Percentiles rank a stretch among this genome's conserved stretches.
phyloP scores from a whole-genome alignment of 2,329 filamentous ascomycete species.

The Emmonsia crescens region DNA sequence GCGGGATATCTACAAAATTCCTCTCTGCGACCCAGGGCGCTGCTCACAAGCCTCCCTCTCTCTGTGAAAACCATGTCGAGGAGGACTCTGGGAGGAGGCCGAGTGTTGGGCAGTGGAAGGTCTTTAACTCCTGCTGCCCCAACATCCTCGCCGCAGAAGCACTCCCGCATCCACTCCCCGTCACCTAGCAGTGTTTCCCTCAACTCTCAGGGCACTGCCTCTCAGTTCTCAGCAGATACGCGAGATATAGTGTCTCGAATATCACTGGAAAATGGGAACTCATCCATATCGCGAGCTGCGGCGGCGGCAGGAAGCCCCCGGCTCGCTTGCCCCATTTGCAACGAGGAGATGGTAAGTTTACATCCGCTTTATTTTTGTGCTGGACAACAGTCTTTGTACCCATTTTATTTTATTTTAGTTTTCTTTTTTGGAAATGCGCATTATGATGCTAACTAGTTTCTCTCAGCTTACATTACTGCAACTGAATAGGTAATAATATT shows the following conservation, averaged over 20 bases:
- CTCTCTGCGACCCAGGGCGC: background rate
- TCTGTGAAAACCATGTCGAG: slow-evolving; percentile 53
- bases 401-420: background rate
- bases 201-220: slow-evolving; percentile 63
- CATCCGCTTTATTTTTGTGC: background rate
- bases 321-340: slow-evolving; percentile 94
- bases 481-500: slow-evolving; percentile 56
- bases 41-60: background rate
- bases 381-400: background rate
- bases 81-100: slow-evolving; percentile 82
- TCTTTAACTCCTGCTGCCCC: slow-evolving; percentile 57
- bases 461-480: slow-evolving; percentile 76
- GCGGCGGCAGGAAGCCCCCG: slow-evolving; percentile 45
- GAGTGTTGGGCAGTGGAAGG: slow-evolving; percentile 79
- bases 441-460: slow-evolving; percentile 11
- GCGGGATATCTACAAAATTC: background rate
- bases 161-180: slow-evolving; percentile 42
- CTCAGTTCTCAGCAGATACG: slow-evolving; percentile 56
- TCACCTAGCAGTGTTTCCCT: slow-evolving; percentile 66
- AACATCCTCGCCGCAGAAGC: slow-evolving; percentile 24
- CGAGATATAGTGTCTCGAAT: slow-evolving; percentile 77
- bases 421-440: background rate
- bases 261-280: slow-evolving; percentile 52
- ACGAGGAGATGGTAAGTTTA: slow-evolving; percentile 77
- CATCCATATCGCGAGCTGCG: slow-evolving; percentile 36